Conservation (phyloP, 164 flowering plant genomes). For the Chimonanthus salicifolius region DNA sequence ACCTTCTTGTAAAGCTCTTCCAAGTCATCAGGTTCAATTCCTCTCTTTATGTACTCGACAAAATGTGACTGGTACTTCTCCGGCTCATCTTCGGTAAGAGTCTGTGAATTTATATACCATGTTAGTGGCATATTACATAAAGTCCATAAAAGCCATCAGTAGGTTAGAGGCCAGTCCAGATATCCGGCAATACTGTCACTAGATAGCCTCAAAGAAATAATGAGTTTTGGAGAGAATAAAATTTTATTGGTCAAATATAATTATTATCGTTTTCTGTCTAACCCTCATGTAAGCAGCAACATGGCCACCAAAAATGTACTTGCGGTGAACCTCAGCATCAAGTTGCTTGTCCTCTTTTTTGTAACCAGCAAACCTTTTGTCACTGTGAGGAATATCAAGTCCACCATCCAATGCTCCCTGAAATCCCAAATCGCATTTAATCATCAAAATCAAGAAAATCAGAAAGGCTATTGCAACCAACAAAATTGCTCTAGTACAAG, state of each 20-base stretch:
- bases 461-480: not conserved
- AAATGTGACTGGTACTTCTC: conserved; percentile 84
- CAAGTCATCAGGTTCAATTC: conserved; percentile 50
- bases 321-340: conserved; percentile 76
- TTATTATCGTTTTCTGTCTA: not conserved
- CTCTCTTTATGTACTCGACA: conserved; percentile 55
- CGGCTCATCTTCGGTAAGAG: conserved; percentile 71
- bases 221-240: not conserved
- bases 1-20: conserved; percentile 60
- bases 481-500: not conserved
- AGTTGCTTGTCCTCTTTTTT: conserved; percentile 57
- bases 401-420: conserved; percentile 94
- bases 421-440: not conserved
- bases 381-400: conserved; percentile 81
- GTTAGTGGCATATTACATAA: not conserved
- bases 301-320: conserved; percentile 78
- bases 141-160: not conserved
- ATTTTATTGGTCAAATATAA: not conserved
- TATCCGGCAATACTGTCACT: not conserved
- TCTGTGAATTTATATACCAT: conserved; percentile 21
- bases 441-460: not conserved
- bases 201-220: not conserved
- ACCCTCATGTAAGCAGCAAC: conserved; percentile 77
- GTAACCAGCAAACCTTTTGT: conserved; percentile 79
- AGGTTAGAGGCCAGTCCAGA: not conserved